These are phyloP conservation scores for Eimeria sp. DNA, from an alignment of 169 alveolate genomes.

Conservation along the genomic window DNA sequence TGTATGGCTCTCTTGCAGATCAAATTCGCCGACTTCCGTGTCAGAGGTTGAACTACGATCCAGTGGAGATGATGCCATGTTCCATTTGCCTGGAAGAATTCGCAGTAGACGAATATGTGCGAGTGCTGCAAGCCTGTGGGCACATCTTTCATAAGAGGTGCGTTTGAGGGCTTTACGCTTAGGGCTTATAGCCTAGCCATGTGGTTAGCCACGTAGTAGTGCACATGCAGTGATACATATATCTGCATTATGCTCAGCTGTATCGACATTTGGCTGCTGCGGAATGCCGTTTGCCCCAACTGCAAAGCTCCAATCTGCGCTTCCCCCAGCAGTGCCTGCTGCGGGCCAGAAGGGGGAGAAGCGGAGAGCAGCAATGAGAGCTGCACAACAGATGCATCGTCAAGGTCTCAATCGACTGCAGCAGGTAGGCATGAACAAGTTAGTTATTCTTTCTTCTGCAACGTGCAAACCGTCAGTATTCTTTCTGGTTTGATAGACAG, in stretches of 20 bases:
- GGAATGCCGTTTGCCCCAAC: slow-evolving; percentile 91
- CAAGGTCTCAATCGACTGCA: too few species aligned
- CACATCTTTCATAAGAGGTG: slow-evolving; percentile 89
- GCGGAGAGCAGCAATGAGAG: background rate
- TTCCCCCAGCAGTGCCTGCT: background rate
- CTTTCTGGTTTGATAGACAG: too few species aligned
- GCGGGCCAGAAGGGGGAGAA: background rate
- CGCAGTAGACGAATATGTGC: slow-evolving; percentile 84
- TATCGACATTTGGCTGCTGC: slow-evolving; percentile 90
- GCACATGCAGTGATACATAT: background rate
- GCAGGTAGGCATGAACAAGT: too few species aligned
- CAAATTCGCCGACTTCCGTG: slow-evolving; percentile 46
- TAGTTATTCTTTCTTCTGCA: too few species aligned
- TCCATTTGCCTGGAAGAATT: slow-evolving; percentile 87
- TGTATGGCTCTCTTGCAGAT: background rate
- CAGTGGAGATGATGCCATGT: slow-evolving; percentile 79
- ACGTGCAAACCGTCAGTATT: too few species aligned
- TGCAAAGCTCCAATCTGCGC: slow-evolving; percentile 86
- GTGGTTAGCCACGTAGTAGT: background rate
- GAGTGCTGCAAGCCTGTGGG: slow-evolving; percentile 89
- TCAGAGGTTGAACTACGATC: slow-evolving; percentile 47
- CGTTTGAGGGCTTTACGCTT: background rate
- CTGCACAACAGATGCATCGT: background rate
- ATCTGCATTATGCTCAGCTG: slow-evolving; percentile 78
- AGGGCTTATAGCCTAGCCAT: too few species aligned